Evolutionary conservation across 176 grass and related monocot species (phyloP), one percentile per base, ranked within the genome.

Genomic region (Zoysia pacifica): DNA sequence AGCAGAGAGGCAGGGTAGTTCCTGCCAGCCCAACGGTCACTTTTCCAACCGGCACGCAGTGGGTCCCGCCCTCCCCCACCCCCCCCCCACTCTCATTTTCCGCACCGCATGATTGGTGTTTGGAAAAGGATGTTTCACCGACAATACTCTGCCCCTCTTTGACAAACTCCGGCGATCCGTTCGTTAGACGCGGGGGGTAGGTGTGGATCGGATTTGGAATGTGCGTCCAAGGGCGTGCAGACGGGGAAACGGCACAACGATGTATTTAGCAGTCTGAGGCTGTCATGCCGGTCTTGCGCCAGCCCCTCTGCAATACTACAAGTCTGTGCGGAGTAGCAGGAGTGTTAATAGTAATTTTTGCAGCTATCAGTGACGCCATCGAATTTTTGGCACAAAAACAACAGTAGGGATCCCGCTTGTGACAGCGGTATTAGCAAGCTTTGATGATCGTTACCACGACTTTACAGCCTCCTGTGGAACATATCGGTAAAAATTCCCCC

Each of bases 71-170:
- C n/a, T n/a, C n/a, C n/a, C n/a, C n/a, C n/a, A n/a, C n/a, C n/a
- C n/a, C n/a, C n/a, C 28, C 6, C 2, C 0, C 9, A 69, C 59
- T 46, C 19, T 72, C 13, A 38, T 43, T 19, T 41, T 52, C 37
- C 14, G 39, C 54, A 36, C 72, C 20, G 38, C 36, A 70, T 67
- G 56, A 81, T 85, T 77, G 58, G 60, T 50, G 81, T 11, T 7
- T 49, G 51, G 87, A 81, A 89, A 89, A 67, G 0, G 78, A 82
- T 73, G 83, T 77, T 38, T 82, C 78, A 82, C 59, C 78, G 56
- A 42, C 72, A 61, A 51, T 40, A 81, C 76, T 76, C 55, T 18
- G 48, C 41, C 68, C 15, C 42, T 7, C 2, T 28, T 60, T 82
- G 78, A 54, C 67, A 35, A 67, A 15, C 20, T 42, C 36, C 67